phyloP scores from a whole-genome alignment of 768 basidiomycete species.

The Sporobolomyces roseus region DNA sequence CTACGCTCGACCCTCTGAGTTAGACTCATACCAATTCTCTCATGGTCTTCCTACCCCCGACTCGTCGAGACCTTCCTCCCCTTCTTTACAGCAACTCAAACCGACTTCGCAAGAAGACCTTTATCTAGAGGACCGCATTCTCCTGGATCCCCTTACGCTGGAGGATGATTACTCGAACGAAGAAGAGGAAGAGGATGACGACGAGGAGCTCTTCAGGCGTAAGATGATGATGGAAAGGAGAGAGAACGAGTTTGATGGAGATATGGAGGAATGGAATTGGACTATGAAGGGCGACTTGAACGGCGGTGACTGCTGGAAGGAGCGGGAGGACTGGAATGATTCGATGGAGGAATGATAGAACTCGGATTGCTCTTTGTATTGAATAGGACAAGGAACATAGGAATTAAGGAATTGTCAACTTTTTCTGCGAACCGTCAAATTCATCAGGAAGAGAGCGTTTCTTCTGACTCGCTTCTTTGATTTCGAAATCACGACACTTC shows the following conservation, averaged over 20 bases:
- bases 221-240: neutral
- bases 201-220: neutral
- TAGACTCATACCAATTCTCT: neutral
- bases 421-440: too few relatives aligned
- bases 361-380: too few relatives aligned
- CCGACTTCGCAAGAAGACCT: too few relatives aligned
- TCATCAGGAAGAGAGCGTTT: too few relatives aligned
- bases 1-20: neutral
- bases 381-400: too few relatives aligned
- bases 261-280: constrained; percentile 14
- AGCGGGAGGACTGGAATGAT: neutral
- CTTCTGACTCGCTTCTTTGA: too few relatives aligned
- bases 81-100: neutral
- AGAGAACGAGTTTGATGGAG: constrained; percentile 4
- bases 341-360: neutral
- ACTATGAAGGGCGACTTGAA: neutral
- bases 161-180: neutral
- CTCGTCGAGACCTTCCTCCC: neutral
- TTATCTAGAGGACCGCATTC: too few relatives aligned
- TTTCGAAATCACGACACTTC: too few relatives aligned
- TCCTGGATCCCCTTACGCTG: too few relatives aligned
- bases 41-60: neutral
- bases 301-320: neutral
- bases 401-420: too few relatives aligned
- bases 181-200: neutral